phyloP scores from a whole-genome alignment of 2,329 filamentous ascomycete genomes.

The Lomentospora prolificans region DNA sequence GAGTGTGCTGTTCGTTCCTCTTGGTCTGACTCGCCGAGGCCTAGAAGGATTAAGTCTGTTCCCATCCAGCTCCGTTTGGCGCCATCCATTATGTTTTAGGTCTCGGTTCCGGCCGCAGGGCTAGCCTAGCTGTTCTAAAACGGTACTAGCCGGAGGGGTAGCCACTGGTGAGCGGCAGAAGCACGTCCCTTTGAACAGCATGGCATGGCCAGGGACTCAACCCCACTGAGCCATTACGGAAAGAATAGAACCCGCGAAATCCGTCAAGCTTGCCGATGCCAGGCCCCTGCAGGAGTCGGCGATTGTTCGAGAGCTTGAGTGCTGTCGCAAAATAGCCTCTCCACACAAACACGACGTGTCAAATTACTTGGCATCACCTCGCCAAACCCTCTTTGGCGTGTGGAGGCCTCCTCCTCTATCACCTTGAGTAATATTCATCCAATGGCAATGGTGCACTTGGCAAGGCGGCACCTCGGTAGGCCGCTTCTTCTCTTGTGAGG shows the following conservation, averaged over 20 bases:
- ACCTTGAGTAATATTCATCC: not conserved
- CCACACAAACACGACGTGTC: not conserved
- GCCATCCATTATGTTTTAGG: not conserved
- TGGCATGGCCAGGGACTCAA: not conserved
- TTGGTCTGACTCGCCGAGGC: no score
- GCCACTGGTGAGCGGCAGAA: not conserved
- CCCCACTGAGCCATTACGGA: not conserved
- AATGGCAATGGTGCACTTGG: not conserved
- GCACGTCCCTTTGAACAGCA: not conserved
- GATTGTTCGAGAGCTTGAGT: no score
- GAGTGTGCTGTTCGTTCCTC: no score
- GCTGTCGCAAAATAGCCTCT: no score
- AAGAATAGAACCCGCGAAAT: not conserved
- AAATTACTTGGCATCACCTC: not conserved
- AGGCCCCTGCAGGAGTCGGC: no score
- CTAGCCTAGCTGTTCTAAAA: not conserved
- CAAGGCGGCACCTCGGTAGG: not conserved
- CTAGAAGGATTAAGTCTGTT: no score
- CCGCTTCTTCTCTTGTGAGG: not conserved
- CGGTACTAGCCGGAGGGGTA: not conserved
- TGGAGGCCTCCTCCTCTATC: not conserved
- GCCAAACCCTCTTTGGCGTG: not conserved
- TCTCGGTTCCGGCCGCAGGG: not conserved
- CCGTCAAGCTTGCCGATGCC: no score
- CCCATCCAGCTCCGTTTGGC: no score